Base-by-base conservation (phyloP, 768 basidiomycete genomes). In the Chiua virens region DNA sequence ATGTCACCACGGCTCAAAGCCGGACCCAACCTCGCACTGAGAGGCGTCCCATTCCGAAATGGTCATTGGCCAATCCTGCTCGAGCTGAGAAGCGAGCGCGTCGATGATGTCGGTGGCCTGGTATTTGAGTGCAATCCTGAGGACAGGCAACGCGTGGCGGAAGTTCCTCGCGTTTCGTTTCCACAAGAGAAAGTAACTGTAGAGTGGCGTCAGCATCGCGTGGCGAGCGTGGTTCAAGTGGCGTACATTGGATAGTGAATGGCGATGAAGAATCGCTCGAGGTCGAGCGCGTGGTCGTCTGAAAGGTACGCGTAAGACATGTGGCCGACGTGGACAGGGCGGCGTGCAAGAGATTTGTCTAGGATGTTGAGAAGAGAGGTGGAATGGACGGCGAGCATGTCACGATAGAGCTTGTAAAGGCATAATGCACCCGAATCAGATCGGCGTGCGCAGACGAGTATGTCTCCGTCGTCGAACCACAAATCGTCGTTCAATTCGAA, bases 401-500 rank as follows among this genome's bases (percentile, higher is more conserved):
- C 42, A 5, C 52, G 47, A 15, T 53, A 43, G 22, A 53, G 47
- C 7, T 34, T 53, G 42, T 53, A 53, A 37, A 49, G 52, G 32
- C 47, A 49, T 7, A 53, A 22, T 23, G 23, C 22, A 5, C 52
- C 52, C 2, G 52, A 44, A 21, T 44, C 52, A 11, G 43, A 53
- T 34, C 47, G 47, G 11, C 52, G 36, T 25, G 47, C 47, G 23
- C 52, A 53, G 30, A 44, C 14, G n/a, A 6, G 15, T 14, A 39
- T 34, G 17, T 53, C 52, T 28, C 52, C 47, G 22, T 49, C 51
- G 17, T 52, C 47, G 30, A 53, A 53, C 52, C 51, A 52, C 3
- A 52, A 8, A 9, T 53, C 47, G 20, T 38, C 36, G n/a, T 43
- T 32, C 4, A 18, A n/a, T 13, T 53, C 28, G 22, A 53, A 49